Evolutionary conservation across 495 filamentous ascomycete species (phyloP).

Genomic region (Acidomyces sp.): DNA sequence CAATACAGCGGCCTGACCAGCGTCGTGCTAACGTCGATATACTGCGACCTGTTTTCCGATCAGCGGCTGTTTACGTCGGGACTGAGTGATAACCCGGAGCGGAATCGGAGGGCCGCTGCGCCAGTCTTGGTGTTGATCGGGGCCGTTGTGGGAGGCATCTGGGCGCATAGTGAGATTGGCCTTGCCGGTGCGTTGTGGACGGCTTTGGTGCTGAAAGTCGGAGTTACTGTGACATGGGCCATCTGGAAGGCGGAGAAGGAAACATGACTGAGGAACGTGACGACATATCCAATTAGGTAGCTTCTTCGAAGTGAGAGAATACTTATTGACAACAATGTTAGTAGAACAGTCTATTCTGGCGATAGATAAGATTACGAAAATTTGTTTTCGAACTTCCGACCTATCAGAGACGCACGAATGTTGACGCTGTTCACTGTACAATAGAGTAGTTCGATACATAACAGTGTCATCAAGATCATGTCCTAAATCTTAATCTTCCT

Average conservation of each 20-base stretch:
- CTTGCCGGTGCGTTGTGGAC: slow-evolving; percentile 50
- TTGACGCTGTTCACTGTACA: too few species aligned
- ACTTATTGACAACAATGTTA: too few species aligned
- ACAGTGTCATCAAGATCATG: too few species aligned
- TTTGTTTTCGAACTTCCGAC: too few species aligned
- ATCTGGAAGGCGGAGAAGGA: slow-evolving; percentile 17
- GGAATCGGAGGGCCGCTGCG: slow-evolving; percentile 45
- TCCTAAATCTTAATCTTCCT: too few species aligned
- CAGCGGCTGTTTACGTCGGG: slow-evolving; percentile 36
- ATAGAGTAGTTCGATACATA: too few species aligned
- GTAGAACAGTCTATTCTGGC: too few species aligned
- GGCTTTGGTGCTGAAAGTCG: slow-evolving; percentile 8
- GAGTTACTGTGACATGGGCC: slow-evolving; percentile 10
- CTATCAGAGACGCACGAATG: too few species aligned
- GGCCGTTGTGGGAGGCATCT: slow-evolving; percentile 45
- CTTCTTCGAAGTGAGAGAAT: too few species aligned
- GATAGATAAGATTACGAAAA: too few species aligned
- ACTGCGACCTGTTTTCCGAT: slow-evolving; percentile 58
- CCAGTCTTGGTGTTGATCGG: slow-evolving; percentile 46
- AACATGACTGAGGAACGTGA: too few species aligned
- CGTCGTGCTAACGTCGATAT: slow-evolving; percentile 59
- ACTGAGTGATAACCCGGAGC: slow-evolving; percentile 37
- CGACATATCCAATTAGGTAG: too few species aligned
- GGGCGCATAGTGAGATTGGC: slow-evolving; percentile 43
- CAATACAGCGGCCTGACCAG: slow-evolving; percentile 49